phyloP scores from a whole-genome alignment of 2,329 filamentous ascomycete species.

The Bipolaris victoriae region DNA sequence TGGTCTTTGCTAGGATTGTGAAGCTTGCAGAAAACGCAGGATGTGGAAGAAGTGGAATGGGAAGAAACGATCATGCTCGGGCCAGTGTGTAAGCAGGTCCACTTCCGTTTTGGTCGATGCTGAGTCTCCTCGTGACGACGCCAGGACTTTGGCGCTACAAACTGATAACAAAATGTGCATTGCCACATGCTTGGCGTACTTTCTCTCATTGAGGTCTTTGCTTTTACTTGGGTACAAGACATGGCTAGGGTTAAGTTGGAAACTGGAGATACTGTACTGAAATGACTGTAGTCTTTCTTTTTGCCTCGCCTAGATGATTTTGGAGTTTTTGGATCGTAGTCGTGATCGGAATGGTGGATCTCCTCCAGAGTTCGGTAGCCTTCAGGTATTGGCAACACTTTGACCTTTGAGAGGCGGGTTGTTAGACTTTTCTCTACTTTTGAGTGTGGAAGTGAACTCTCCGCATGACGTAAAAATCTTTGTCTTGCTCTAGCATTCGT shows the following conservation, averaged over 20 bases:
- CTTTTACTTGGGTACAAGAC: background rate
- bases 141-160: conserved; percentile 44
- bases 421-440: conserved; percentile 29
- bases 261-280: conserved; percentile 17
- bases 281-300: conserved; percentile 45
- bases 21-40: conserved; percentile 41
- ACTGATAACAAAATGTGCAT: conserved; percentile 42
- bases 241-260: conserved; percentile 15
- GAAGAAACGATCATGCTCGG: conserved; percentile 27
- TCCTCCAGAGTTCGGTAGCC: conserved; percentile 10
- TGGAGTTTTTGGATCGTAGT: background rate
- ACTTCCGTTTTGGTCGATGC: conserved; percentile 41
- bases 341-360: conserved; percentile 9
- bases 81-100: conserved; percentile 42
- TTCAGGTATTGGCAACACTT: conserved; percentile 13
- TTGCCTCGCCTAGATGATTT: conserved; percentile 40
- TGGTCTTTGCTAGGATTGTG: conserved; percentile 40
- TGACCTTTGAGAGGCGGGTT: conserved; percentile 22
- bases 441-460: conserved; percentile 16
- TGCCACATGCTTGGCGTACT: conserved; percentile 38
- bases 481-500: conserved; percentile 43
- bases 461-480: conserved; percentile 26
- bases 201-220: background rate
- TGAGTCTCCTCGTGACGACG: conserved; percentile 48
- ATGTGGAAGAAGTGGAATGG: conserved; percentile 8